Evolutionary conservation across 257 asterid species (phyloP).

Genomic region (Fraxinus pennsylvanica): DNA sequence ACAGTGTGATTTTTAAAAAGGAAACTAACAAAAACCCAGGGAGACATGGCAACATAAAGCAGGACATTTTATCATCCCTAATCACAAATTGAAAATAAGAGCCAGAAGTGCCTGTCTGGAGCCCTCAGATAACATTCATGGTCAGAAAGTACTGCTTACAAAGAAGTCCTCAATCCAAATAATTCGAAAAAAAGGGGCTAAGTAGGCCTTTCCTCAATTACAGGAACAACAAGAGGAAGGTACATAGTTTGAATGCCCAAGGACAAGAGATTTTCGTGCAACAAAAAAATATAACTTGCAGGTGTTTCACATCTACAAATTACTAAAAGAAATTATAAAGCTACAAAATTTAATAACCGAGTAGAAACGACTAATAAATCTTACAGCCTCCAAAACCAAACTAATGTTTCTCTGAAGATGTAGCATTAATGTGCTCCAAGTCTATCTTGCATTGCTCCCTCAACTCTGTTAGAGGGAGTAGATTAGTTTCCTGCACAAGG

Average conservation of each 20-base stretch:
- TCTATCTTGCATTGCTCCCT: slow-evolving; percentile 65
- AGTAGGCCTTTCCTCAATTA: background rate
- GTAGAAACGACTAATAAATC: slow-evolving; percentile 28
- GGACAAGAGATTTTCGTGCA: background rate
- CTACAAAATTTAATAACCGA: background rate
- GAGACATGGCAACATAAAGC: no score
- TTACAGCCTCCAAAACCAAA: slow-evolving; percentile 19
- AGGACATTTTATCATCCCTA: no score
- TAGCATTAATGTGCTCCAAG: slow-evolving; percentile 38
- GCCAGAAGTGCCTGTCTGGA: no score
- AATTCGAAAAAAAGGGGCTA: background rate
- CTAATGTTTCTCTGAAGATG: slow-evolving; percentile 39
- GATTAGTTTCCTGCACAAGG: slow-evolving; percentile 58
- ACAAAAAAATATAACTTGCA: slow-evolving; percentile 1
- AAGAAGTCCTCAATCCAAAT: background rate
- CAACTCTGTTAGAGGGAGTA: slow-evolving; percentile 52
- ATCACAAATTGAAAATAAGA: no score
- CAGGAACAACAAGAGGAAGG: slow-evolving; percentile 2
- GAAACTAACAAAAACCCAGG: no score
- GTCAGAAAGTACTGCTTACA: background rate
- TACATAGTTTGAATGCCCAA: slow-evolving; percentile 18
- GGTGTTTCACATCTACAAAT: slow-evolving; percentile 9
- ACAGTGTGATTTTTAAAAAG: no score
- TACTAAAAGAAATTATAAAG: slow-evolving; percentile 9
- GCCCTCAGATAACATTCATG: background rate